Conservation (phyloP, 2,329 filamentous ascomycete genomes). For the Metarhizium rileyi region DNA sequence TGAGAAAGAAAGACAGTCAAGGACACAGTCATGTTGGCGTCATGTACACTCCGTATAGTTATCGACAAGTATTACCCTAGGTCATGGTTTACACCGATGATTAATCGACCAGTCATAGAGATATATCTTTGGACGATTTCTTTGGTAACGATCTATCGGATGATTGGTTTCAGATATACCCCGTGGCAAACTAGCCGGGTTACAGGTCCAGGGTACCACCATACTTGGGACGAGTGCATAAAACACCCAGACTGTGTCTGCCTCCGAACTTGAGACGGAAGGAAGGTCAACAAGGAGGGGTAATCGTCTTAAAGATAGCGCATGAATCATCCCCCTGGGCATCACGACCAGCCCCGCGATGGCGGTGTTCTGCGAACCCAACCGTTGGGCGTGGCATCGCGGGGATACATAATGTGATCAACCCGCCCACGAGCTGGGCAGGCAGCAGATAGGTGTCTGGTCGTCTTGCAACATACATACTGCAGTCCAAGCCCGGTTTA, state of each 20-base stretch:
- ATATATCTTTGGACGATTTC: not conserved
- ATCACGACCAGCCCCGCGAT: not conserved
- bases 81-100: not conserved
- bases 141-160: not conserved
- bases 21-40: no score
- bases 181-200: not conserved
- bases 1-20: no score
- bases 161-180: constrained; percentile 2
- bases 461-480: no score
- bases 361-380: not conserved
- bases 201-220: constrained; percentile 1
- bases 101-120: not conserved
- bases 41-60: no score
- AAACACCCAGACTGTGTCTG: not conserved
- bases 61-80: not conserved
- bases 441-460: no score
- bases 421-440: no score
- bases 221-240: not conserved
- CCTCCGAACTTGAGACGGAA: not conserved
- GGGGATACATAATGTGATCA: constrained; percentile 1
- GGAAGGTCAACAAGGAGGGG: not conserved
- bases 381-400: no score
- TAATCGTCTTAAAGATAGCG: not conserved
- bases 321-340: not conserved
- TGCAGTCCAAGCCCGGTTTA: no score